A percentile compares a stretch with the other conserved stretches of the same genome.
Conservation (phyloP, 768 basidiomycete species). For the Phlegmacium glaucopus region DNA sequence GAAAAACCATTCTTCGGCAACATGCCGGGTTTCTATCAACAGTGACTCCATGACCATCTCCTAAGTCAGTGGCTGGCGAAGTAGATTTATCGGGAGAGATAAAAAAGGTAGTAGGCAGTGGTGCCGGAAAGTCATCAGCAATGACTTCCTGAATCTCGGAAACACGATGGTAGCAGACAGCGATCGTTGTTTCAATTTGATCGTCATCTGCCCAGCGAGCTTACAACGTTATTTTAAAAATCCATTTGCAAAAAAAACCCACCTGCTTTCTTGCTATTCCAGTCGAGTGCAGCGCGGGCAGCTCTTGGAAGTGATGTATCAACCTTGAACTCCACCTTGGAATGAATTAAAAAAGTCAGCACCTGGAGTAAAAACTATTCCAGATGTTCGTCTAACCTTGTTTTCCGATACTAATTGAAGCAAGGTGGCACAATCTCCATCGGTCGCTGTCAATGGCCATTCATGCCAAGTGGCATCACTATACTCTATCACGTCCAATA, state of each 20-base stretch:
- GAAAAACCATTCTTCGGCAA: slow-evolving; percentile 34
- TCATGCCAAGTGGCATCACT: slow-evolving; percentile 58
- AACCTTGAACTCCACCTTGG: slow-evolving; percentile 68
- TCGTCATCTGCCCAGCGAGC: slow-evolving; percentile 62
- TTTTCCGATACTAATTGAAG: slow-evolving; percentile 81
- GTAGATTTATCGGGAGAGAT: slow-evolving; percentile 1
- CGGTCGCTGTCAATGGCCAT: slow-evolving; percentile 78
- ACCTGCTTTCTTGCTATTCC: slow-evolving; percentile 92
- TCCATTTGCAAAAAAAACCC: slow-evolving; percentile 14
- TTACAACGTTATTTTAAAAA: not conserved
- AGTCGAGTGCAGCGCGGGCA: slow-evolving; percentile 59
- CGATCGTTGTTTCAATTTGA: slow-evolving; percentile 71
- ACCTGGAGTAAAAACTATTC: not conserved
- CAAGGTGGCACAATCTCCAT: slow-evolving; percentile 77
- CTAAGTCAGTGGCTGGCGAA: slow-evolving; percentile 2
- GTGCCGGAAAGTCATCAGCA: slow-evolving; percentile 13
- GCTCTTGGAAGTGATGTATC: slow-evolving; percentile 60
- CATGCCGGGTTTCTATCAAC: slow-evolving; percentile 42
- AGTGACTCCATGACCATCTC: slow-evolving; percentile 40
- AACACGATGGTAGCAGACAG: slow-evolving; percentile 33
- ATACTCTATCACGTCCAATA: slow-evolving; percentile 52
- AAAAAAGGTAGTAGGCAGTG: slow-evolving; percentile 2
- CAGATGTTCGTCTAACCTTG: slow-evolving; percentile 43
- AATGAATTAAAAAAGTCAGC: not conserved
- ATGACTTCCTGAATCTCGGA: slow-evolving; percentile 18